These are phyloP conservation scores for Aspergillus uvarum DNA, from an alignment of 2,329 filamentous ascomycete genomes.

Conservation along the genomic window DNA sequence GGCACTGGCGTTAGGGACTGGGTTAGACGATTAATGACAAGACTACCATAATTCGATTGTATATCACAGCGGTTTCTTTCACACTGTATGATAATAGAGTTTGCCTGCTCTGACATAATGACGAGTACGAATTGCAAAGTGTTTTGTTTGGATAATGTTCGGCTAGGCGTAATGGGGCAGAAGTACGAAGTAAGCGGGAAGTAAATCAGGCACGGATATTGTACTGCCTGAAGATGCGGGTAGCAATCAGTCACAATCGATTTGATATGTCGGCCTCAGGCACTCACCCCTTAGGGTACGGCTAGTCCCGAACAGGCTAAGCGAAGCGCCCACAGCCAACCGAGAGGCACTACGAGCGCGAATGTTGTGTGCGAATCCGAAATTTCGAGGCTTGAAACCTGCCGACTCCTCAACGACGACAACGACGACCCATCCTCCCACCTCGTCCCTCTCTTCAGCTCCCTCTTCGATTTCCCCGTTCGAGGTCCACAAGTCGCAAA, in stretches of 20 bases:
- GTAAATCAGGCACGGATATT: not conserved
- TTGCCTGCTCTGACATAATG: not conserved
- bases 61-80: not conserved
- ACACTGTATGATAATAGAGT: not conserved
- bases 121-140: not conserved
- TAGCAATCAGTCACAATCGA: not conserved
- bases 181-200: not conserved
- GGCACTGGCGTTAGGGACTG: conserved; percentile 15
- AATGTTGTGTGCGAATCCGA: conserved; percentile 35
- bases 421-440: conserved; percentile 39
- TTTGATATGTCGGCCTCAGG: conserved; percentile 12
- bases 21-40: conserved; percentile 8
- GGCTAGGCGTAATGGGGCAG: too few relatives aligned
- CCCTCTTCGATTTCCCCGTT: conserved; percentile 22
- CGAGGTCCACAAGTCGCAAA: conserved; percentile 48
- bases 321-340: conserved; percentile 42
- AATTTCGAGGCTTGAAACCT: conserved; percentile 35
- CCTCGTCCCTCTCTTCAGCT: conserved; percentile 34
- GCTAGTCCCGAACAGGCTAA: conserved; percentile 44
- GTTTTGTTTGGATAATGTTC: not conserved
- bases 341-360: conserved; percentile 29
- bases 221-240: not conserved
- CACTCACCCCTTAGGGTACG: conserved; percentile 35
- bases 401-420: conserved; percentile 39
- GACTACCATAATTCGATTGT: not conserved